Conservation (phyloP, 2,329 filamentous ascomycete species). For the Trichothecium roseum region DNA sequence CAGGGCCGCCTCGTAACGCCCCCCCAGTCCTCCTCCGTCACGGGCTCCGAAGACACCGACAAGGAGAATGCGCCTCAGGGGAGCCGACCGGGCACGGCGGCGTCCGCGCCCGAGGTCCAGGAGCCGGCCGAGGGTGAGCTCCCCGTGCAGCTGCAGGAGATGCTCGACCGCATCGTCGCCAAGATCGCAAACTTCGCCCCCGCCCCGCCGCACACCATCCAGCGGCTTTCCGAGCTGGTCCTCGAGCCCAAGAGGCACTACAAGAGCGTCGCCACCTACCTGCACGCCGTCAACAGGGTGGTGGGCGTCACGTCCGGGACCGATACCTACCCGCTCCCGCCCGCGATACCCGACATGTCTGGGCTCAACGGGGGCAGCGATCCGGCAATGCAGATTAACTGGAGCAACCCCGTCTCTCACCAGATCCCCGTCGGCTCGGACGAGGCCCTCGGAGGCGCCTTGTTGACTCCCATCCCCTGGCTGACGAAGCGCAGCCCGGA, state of each 20-base stretch:
- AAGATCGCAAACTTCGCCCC: conserved; percentile 60
- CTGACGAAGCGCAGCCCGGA: conserved; percentile 36
- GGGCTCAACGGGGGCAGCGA: conserved; percentile 52
- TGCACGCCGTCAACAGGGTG: conserved; percentile 83
- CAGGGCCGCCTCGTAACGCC: conserved; percentile 30
- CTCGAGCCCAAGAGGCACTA: conserved; percentile 71
- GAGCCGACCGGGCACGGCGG: conserved; percentile 21
- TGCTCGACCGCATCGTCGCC: conserved; percentile 49
- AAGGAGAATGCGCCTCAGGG: conserved; percentile 57
- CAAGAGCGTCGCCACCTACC: conserved; percentile 68
- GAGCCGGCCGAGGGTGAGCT: conserved; percentile 34
- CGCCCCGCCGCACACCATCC: conserved; percentile 83
- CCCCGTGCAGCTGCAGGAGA: conserved; percentile 51
- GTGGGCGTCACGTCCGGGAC: conserved; percentile 79
- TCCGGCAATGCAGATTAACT: conserved; percentile 28
- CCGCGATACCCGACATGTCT: conserved; percentile 48
- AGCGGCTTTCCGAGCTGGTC: conserved; percentile 81
- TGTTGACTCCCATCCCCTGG: conserved; percentile 93
- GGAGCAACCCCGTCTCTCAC: conserved; percentile 32
- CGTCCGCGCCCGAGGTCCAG: conserved; percentile 20
- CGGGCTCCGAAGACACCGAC: conserved; percentile 46
- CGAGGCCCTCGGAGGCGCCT: conserved; percentile 78
- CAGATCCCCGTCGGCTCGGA: conserved; percentile 58
- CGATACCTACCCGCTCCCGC: conserved; percentile 73
- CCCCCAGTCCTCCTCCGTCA: conserved; percentile 31